Conservation (phyloP, 352 stramenopile species). For the Globisporangium nagaii region DNA sequence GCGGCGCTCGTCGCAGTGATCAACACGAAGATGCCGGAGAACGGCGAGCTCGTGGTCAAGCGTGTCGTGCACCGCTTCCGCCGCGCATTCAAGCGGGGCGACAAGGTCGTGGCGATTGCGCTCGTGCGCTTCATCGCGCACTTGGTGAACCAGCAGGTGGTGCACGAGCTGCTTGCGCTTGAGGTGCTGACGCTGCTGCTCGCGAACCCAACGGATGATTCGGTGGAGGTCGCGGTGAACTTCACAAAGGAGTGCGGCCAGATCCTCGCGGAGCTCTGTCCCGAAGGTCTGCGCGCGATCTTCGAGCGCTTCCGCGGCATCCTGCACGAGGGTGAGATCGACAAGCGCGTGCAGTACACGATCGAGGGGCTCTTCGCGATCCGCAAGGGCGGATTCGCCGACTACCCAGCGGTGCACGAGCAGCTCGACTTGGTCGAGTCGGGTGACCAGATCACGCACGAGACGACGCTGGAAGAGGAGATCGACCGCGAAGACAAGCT, state of each 20-base stretch:
- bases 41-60: constrained; percentile 93
- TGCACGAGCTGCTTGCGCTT: constrained; percentile 96
- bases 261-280: constrained; percentile 79
- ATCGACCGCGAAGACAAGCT: constrained; percentile 95
- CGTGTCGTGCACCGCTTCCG: constrained; percentile 95
- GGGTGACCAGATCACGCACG: constrained; percentile 99
- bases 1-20: constrained; percentile 96
- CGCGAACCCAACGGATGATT: constrained; percentile 97
- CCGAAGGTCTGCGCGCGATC: constrained; percentile 91
- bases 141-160: constrained; percentile 98
- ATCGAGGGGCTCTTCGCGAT: constrained; percentile 98
- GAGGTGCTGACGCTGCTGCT: constrained; percentile 97
- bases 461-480: constrained; percentile 95
- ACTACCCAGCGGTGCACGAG: constrained; percentile 92
- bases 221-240: constrained; percentile 96
- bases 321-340: constrained; percentile 96
- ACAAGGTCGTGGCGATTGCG: constrained; percentile 94
- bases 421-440: constrained; percentile 97
- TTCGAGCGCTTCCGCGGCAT: constrained; percentile 97
- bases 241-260: constrained; percentile 96
- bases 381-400: constrained; percentile 92
- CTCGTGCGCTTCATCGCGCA: constrained; percentile 97
- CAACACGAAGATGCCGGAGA: constrained; percentile 99
- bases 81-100: constrained; percentile 92
- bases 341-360: constrained; percentile 98